phyloP scores from a whole-genome alignment of 106 monocot genomes.

The Dendrobium huoshanense region DNA sequence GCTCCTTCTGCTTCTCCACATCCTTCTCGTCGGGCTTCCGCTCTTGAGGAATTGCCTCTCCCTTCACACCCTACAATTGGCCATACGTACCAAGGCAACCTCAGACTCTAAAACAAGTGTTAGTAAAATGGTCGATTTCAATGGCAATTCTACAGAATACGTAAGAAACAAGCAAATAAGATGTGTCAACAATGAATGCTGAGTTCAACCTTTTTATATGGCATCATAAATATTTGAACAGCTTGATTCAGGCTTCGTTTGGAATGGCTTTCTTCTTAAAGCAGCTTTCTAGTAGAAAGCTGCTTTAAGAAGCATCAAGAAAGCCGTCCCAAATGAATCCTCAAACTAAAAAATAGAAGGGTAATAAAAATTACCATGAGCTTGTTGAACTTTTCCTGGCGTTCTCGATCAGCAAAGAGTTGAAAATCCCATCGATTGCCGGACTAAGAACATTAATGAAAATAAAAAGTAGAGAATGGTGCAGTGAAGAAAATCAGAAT shows the following conservation, averaged over 20 bases:
- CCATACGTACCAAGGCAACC: conserved; percentile 60
- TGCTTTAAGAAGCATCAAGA: too few species aligned
- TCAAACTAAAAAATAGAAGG: conserved; percentile 2
- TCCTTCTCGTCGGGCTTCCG: conserved; percentile 33
- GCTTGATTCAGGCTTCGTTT: not conserved
- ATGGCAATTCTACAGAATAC: not conserved
- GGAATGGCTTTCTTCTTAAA: too few species aligned
- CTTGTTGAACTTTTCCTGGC: conserved; percentile 98
- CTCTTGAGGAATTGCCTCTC: conserved; percentile 29
- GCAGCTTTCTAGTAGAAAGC: too few species aligned
- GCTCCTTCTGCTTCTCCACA: conserved; percentile 62
- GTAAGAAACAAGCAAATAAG: not conserved
- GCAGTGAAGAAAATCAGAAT: conserved; percentile 3
- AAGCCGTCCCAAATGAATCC: too few species aligned
- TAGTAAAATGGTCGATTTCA: conserved; percentile 26
- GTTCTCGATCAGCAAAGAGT: conserved; percentile 70
- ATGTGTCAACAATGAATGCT: not conserved
- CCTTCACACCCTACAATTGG: conserved; percentile 98
- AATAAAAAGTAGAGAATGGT: not conserved
- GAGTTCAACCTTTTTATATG: not conserved
- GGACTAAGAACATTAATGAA: conserved; percentile 22
- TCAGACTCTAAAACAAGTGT: conserved; percentile 96
- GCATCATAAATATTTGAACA: not conserved
- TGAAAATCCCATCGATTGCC: conserved; percentile 64
- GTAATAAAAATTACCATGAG: conserved; percentile 74